Evolutionary conservation across 441 rosid genomes (phyloP).

Genomic region (Eruca vesicaria): DNA sequence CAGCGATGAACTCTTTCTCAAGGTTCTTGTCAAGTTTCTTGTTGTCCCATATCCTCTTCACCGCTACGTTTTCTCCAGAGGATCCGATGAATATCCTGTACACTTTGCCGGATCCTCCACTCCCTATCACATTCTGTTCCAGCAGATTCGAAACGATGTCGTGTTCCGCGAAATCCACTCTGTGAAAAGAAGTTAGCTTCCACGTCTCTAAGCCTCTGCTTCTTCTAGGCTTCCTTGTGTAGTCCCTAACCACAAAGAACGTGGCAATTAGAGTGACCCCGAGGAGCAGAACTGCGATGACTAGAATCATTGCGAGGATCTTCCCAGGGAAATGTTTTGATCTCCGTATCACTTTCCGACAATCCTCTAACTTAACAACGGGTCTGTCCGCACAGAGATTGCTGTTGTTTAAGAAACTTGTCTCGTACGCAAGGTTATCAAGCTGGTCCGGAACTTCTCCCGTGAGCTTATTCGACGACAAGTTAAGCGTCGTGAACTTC

Average conservation of each 20-base stretch:
- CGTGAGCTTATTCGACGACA: conserved; percentile 67
- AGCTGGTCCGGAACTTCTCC: conserved; percentile 62
- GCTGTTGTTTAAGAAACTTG: conserved; percentile 69
- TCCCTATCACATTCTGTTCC: conserved; percentile 70
- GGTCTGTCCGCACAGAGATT: conserved; percentile 57
- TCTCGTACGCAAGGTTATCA: conserved; percentile 60
- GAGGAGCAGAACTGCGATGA: conserved; percentile 38
- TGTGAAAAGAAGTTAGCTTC: conserved; percentile 85
- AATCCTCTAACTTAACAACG: conserved; percentile 51
- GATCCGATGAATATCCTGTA: conserved; percentile 46
- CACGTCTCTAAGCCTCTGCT: conserved; percentile 46
- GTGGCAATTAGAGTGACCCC: conserved; percentile 29
- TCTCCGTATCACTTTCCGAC: conserved; percentile 29
- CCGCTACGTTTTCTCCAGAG: conserved; percentile 64
- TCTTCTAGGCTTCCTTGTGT: conserved; percentile 36
- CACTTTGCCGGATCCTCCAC: conserved; percentile 88
- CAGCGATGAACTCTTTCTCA: conserved; percentile 75
- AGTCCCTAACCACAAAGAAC: conserved; percentile 44
- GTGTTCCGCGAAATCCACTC: conserved; percentile 58
- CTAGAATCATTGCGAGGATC: conserved; percentile 45
- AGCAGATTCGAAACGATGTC: conserved; percentile 59
- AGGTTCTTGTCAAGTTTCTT: conserved; percentile 50
- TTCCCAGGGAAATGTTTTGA: conserved; percentile 45
- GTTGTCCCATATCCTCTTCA: conserved; percentile 75
- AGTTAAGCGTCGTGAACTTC: conserved; percentile 49